phyloP scores from a whole-genome alignment of 2,329 filamentous ascomycete genomes.

The Ophiostoma sp. region DNA sequence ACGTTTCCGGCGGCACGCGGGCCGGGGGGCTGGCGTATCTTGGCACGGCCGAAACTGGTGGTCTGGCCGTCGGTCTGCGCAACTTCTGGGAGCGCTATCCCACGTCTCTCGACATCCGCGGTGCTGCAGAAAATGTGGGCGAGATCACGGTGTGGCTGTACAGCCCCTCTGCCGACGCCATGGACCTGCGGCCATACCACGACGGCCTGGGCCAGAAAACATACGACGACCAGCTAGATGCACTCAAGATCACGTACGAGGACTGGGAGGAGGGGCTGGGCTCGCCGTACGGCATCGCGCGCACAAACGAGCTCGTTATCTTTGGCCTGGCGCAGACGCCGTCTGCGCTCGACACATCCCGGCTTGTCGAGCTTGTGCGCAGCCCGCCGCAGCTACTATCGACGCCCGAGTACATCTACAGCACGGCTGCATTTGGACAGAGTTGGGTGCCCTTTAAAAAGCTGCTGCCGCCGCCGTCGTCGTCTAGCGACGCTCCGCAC shows the following conservation, averaged over 20 bases:
- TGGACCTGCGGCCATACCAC: constrained; percentile 10
- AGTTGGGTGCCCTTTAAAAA: not conserved
- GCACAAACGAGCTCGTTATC: not conserved
- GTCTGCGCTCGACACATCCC: not conserved
- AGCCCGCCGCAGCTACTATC: not conserved
- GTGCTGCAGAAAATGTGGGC: not conserved
- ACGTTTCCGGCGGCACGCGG: not conserved
- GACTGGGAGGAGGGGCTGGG: constrained; percentile 2
- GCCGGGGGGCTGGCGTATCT: constrained; percentile 1
- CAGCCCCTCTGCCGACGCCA: not conserved
- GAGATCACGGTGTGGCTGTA: constrained; percentile 1
- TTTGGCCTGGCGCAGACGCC: not conserved
- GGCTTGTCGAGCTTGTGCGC: not conserved
- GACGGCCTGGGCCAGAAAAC: constrained; percentile 3
- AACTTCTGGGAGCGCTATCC: constrained; percentile 11
- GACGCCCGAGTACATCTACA: not conserved
- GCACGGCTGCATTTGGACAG: not conserved
- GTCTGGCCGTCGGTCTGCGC: not conserved
- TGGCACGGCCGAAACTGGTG: not conserved
- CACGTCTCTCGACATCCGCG: not conserved
- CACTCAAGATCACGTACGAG: constrained; percentile 7
- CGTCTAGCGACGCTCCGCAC: not conserved
- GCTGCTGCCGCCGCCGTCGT: no score
- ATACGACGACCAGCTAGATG: constrained; percentile 8
- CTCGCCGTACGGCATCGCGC: constrained; percentile 1